Percentiles rank a stretch among this genome's conserved stretches.
Conservation (phyloP, 805 yeast species). For the Suhomyces emberorum region DNA sequence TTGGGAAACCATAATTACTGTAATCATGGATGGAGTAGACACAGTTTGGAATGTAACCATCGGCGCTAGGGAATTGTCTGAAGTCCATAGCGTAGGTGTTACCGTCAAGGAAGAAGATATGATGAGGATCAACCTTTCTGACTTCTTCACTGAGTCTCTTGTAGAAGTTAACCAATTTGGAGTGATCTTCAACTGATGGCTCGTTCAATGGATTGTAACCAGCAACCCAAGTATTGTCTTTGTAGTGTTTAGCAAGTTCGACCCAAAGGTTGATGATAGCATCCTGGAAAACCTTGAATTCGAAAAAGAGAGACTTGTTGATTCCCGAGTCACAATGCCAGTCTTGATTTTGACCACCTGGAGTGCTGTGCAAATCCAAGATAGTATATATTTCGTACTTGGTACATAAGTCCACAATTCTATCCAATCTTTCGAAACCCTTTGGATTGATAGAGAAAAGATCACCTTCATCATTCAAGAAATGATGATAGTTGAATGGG, state of each 20-base stretch:
- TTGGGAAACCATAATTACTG: constrained; percentile 44
- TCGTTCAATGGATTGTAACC: constrained; percentile 56
- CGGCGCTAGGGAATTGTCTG: constrained; percentile 39
- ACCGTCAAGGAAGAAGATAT: constrained; percentile 48
- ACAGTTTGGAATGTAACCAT: constrained; percentile 33
- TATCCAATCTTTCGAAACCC: constrained; percentile 45
- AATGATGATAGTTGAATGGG: constrained; percentile 52
- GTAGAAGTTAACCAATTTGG: constrained; percentile 40
- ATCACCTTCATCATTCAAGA: constrained; percentile 45
- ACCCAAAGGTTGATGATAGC: constrained; percentile 44
- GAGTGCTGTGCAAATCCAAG: constrained; percentile 47
- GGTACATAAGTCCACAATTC: constrained; percentile 42
- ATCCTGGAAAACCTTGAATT: constrained; percentile 47
- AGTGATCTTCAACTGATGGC: constrained; percentile 46
- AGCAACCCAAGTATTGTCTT: constrained; percentile 47
- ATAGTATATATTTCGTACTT: constrained; percentile 46
- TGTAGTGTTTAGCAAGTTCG: constrained; percentile 44
- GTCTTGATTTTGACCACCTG: constrained; percentile 55
- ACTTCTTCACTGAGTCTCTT: constrained; percentile 35
- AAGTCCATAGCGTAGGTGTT: constrained; percentile 53
- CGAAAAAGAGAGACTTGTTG: constrained; percentile 50
- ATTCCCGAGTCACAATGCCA: constrained; percentile 51
- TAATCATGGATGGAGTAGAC: constrained; percentile 54
- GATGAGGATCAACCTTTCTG: constrained; percentile 45
- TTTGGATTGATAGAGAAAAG: constrained; percentile 39